These are phyloP conservation scores for Hypericum perforatum DNA, from an alignment of 345 rosid species.

Conservation along the genomic window DNA sequence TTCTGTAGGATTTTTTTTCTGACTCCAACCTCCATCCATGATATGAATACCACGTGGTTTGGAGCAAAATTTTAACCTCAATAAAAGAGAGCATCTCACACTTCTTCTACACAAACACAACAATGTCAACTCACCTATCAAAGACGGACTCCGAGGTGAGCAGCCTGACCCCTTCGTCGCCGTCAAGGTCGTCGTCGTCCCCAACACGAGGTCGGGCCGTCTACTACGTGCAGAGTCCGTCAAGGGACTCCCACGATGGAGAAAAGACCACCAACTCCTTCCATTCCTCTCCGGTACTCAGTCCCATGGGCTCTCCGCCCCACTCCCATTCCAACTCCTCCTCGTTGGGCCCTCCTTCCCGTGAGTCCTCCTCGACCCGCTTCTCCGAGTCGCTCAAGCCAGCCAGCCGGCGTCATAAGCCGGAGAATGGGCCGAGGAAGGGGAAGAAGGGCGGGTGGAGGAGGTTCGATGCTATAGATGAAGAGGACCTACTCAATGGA, in stretches of 20 bases:
- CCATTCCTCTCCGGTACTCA: slow-evolving; percentile 54
- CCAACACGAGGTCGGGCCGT: slow-evolving; percentile 24
- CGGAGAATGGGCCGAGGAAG: not conserved
- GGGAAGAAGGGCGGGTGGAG: slow-evolving; percentile 22
- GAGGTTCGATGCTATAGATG: slow-evolving; percentile 64
- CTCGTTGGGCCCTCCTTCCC: slow-evolving; percentile 48
- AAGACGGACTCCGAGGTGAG: slow-evolving; percentile 63
- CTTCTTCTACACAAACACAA: not conserved
- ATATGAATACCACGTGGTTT: not conserved
- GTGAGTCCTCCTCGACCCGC: slow-evolving; percentile 59
- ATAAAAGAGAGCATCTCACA: not conserved
- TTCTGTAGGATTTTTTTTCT: too few species aligned
- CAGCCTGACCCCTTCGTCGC: slow-evolving; percentile 50
- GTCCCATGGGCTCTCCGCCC: slow-evolving; percentile 63
- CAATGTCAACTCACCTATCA: slow-evolving; percentile 35
- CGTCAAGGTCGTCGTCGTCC: slow-evolving; percentile 31
- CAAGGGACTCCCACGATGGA: slow-evolving; percentile 60
- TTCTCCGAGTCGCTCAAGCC: slow-evolving; percentile 45
- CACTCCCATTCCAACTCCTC: slow-evolving; percentile 71
- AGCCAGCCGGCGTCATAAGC: slow-evolving; percentile 13
- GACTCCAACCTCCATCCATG: too few species aligned
- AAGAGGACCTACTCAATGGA: slow-evolving; percentile 46
- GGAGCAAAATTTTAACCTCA: not conserved
- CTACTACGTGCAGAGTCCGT: slow-evolving; percentile 73
- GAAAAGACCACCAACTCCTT: slow-evolving; percentile 58